A percentile compares a stretch with the other conserved stretches of the same genome.
phyloP scores from a whole-genome alignment of 2,329 filamentous ascomycete genomes.

The Ceratocystis ficicola region DNA sequence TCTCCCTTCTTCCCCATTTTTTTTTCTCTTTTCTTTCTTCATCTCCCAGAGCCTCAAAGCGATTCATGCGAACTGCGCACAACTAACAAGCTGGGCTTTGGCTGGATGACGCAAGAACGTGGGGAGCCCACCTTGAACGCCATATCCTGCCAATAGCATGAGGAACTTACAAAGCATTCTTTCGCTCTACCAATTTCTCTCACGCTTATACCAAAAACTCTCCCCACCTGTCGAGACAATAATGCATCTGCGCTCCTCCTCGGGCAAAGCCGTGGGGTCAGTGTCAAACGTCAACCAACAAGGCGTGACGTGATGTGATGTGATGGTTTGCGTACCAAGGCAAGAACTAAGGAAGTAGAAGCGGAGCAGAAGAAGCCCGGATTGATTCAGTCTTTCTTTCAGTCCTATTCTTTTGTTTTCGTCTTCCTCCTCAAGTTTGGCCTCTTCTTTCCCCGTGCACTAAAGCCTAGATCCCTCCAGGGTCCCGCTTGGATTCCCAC shows the following conservation, averaged over 20 bases:
- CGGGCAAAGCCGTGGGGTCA: conserved; percentile 6
- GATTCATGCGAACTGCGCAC: no score
- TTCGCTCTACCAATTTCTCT: no score
- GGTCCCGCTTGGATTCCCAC: not conserved
- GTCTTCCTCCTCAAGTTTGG: not conserved
- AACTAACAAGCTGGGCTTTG: no score
- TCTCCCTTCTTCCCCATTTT: not conserved
- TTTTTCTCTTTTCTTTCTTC: not conserved
- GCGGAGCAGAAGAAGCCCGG: not conserved
- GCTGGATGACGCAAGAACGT: not conserved
- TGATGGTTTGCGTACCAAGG: not conserved
- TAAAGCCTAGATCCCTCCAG: not conserved
- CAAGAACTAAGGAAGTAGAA: not conserved
- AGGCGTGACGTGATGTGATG: not conserved
- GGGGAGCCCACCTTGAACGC: not conserved
- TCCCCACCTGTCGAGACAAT: not conserved
- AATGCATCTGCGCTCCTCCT: conserved; percentile 2
- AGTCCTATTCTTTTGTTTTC: not conserved
- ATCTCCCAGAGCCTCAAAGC: not conserved
- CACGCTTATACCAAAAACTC: no score
- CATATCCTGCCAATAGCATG: not conserved
- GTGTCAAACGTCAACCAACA: not conserved
- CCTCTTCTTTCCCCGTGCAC: not conserved
- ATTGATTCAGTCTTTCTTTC: not conserved
- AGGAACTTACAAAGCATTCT: no score